phyloP scores from a whole-genome alignment of 2,329 filamentous ascomycete species.

The Plenodomus biglobosus region DNA sequence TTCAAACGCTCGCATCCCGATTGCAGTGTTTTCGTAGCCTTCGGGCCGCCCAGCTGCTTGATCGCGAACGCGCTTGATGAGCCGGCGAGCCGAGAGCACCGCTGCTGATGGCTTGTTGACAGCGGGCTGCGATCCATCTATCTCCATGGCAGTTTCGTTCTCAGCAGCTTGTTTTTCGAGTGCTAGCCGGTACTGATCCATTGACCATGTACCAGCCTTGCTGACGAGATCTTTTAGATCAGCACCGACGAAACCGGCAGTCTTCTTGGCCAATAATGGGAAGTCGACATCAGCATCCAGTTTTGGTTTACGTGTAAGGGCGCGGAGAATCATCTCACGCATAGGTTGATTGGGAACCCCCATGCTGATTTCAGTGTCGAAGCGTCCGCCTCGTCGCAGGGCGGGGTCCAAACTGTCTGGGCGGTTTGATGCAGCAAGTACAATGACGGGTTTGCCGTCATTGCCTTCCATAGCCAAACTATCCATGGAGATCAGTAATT shows the following conservation, averaged over 20 bases:
- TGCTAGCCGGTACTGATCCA: constrained; percentile 60
- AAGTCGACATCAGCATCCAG: constrained; percentile 74
- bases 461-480: constrained; percentile 70
- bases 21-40: constrained; percentile 57
- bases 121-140: constrained; percentile 44
- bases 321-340: constrained; percentile 74
- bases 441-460: constrained; percentile 76
- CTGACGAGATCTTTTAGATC: constrained; percentile 75
- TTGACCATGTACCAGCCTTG: constrained; percentile 66
- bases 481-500: constrained; percentile 85
- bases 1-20: constrained; percentile 71
- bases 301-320: constrained; percentile 66
- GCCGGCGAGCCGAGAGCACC: constrained; percentile 37
- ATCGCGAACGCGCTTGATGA: constrained; percentile 55
- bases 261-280: constrained; percentile 72
- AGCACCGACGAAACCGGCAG: constrained; percentile 89
- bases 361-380: constrained; percentile 83
- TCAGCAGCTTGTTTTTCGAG: constrained; percentile 47
- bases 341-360: constrained; percentile 79
- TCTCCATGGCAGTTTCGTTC: constrained; percentile 53
- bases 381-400: constrained; percentile 71
- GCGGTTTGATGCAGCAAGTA: constrained; percentile 87
- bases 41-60: constrained; percentile 54
- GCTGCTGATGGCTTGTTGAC: constrained; percentile 12
- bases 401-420: constrained; percentile 84